Conservation (phyloP, 257 asterid species). For the Nicotiana knightiana region DNA sequence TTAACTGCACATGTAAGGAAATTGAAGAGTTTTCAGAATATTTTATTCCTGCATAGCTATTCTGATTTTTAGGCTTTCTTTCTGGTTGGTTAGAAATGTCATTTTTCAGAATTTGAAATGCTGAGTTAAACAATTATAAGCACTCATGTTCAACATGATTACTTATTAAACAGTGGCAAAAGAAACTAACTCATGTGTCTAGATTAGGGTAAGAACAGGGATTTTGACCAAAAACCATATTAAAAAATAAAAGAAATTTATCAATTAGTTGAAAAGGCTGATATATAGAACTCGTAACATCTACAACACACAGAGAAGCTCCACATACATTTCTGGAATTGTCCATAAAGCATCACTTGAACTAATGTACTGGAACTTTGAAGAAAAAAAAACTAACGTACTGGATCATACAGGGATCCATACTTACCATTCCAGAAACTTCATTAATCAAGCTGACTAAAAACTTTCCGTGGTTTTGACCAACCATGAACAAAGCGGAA, state of each 20-base stretch:
- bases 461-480: constrained; percentile 58
- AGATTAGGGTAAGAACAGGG: neutral
- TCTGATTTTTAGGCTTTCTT: neutral
- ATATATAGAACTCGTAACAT: neutral
- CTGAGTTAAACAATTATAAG: neutral
- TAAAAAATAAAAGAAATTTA: neutral
- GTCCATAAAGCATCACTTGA: neutral
- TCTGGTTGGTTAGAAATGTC: neutral
- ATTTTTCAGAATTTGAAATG: neutral
- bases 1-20: neutral
- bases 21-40: neutral
- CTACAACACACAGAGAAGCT: neutral
- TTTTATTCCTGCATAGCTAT: neutral
- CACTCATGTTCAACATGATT: neutral
- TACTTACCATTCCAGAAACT: constrained; percentile 56
- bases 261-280: neutral
- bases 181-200: neutral
- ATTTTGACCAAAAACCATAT: neutral
- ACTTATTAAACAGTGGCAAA: neutral
- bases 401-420: constrained; percentile 1
- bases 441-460: constrained; percentile 46
- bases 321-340: neutral
- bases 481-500: constrained; percentile 45
- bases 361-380: neutral
- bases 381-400: neutral